Conservation (phyloP, 345 rosid species). For the Nasturtium officinale region DNA sequence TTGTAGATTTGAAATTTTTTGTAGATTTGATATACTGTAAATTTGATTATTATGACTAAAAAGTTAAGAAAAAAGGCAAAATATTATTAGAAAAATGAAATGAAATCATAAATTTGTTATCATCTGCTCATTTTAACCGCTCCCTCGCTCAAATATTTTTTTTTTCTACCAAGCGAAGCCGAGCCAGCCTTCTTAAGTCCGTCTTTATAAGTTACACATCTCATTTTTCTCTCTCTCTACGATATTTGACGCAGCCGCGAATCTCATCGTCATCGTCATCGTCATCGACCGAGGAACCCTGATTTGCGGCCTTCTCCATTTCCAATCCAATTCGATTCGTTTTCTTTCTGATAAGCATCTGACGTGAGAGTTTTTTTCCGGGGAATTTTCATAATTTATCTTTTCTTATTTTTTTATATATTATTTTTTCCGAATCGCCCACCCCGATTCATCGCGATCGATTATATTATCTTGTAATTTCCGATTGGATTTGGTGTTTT, state of each 20-base stretch:
- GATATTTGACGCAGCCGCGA: conserved; percentile 44
- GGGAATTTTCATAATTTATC: conserved; percentile 24
- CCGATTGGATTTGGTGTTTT: conserved; percentile 27
- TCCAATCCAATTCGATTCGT: conserved; percentile 25
- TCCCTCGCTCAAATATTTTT: neutral
- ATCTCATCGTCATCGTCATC: conserved; percentile 52
- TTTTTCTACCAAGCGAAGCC: neutral
- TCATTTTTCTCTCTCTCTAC: conserved; percentile 27
- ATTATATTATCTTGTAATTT: neutral
- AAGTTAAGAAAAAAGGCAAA: neutral
- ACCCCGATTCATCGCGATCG: conserved; percentile 36
- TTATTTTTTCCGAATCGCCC: neutral
- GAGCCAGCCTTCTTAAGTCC: neutral
- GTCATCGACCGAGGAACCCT: conserved; percentile 29
- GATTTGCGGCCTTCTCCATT: conserved; percentile 31
- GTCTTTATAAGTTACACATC: conserved; percentile 27
- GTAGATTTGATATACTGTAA: neutral
- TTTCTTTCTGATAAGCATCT: conserved; percentile 24
- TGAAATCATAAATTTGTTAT: neutral
- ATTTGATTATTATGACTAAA: neutral
- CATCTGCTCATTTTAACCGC: conserved; percentile 33
- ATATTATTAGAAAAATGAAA: neutral
- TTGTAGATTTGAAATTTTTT: neutral
- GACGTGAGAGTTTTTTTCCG: neutral
- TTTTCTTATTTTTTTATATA: neutral